Evolutionary conservation across 129 eudicot species (phyloP).

Genomic region (Sambucus nigra): DNA sequence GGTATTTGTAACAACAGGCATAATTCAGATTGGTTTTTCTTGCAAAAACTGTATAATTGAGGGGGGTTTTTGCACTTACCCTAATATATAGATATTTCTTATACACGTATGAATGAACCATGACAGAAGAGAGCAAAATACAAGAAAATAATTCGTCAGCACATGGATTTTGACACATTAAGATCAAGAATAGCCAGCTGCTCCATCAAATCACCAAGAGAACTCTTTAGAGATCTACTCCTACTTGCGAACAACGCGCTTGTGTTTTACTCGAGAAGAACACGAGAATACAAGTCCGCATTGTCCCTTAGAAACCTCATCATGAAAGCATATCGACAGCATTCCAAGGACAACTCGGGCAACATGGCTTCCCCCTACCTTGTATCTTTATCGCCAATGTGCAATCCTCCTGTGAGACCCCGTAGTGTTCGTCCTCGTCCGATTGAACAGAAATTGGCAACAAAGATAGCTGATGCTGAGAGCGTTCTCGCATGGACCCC

Average conservation of each 20-base stretch:
- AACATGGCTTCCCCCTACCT: conserved; percentile 30
- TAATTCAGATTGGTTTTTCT: too few species aligned
- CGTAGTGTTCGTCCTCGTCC: conserved; percentile 53
- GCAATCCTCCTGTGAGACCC: conserved; percentile 65
- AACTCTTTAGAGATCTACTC: conserved; percentile 78
- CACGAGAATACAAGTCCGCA: conserved; percentile 85
- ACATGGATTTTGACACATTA: conserved; percentile 69
- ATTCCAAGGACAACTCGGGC: conserved; percentile 20
- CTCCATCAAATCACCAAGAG: conserved; percentile 47
- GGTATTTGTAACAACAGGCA: too few species aligned
- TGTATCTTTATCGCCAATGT: conserved; percentile 34
- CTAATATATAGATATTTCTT: too few species aligned
- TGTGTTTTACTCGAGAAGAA: conserved; percentile 76
- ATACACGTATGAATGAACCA: neutral
- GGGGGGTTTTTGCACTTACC: too few species aligned
- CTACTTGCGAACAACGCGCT: conserved; percentile 82
- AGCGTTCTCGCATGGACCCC: conserved; percentile 13
- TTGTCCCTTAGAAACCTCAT: conserved; percentile 46
- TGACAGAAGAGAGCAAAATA: conserved; percentile 80
- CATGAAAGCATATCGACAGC: conserved; percentile 38
- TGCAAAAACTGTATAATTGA: too few species aligned
- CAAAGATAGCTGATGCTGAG: conserved; percentile 20
- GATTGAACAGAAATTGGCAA: conserved; percentile 18
- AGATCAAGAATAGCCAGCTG: conserved; percentile 50
- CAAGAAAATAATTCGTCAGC: conserved; percentile 61